phyloP scores from a whole-genome alignment of 1,284 basidiomycete species.

The Tetrapyrgos nigripes region DNA sequence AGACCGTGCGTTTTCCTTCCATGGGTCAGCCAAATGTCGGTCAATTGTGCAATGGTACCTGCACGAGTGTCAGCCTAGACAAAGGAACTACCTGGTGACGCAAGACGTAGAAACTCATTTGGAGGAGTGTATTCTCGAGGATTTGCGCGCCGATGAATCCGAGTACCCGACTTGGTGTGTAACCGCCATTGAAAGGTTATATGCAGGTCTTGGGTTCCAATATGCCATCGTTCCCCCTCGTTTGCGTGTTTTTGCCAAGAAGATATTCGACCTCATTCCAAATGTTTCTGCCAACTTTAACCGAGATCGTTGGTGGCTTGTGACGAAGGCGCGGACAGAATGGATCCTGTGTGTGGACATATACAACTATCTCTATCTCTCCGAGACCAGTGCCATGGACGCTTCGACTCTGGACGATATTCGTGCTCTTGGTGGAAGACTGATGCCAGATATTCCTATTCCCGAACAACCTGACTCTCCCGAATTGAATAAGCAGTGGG shows the following conservation, averaged over 20 bases:
- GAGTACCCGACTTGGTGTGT: background rate
- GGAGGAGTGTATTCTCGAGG: background rate
- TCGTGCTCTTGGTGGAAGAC: background rate
- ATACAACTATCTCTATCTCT: background rate
- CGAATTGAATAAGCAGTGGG: background rate
- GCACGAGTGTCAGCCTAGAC: too few relatives aligned
- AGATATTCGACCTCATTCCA: background rate
- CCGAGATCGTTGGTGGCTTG: background rate
- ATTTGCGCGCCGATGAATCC: background rate
- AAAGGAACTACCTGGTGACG: background rate
- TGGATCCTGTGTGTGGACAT: background rate
- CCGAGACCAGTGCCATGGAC: background rate
- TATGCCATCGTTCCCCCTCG: background rate
- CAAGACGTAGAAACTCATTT: background rate
- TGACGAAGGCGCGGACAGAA: background rate
- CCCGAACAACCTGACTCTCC: background rate
- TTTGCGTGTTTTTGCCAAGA: background rate
- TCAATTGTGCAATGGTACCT: too few relatives aligned
- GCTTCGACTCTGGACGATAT: background rate
- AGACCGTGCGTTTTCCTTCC: too few relatives aligned
- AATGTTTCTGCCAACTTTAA: background rate
- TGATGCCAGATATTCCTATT: background rate
- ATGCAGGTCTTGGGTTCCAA: background rate
- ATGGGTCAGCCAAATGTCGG: too few relatives aligned
- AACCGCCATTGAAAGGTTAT: background rate